These are phyloP conservation scores for Heterobasidion irregulare DNA, from an alignment of 1,284 basidiomycete genomes.

Conservation along the genomic window DNA sequence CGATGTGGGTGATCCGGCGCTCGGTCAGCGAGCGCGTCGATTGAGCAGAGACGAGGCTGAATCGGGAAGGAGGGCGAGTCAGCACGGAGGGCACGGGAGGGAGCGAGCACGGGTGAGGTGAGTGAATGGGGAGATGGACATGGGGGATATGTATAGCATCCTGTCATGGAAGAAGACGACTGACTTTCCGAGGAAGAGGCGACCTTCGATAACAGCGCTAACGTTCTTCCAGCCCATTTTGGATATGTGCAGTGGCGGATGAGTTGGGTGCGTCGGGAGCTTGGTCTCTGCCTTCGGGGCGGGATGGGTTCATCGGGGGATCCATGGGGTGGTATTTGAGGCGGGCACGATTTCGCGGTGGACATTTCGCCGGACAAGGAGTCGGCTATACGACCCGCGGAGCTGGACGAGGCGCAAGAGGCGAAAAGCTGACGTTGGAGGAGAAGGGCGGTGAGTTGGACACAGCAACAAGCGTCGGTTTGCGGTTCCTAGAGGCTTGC, in stretches of 20 bases:
- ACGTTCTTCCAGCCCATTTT: conserved; percentile 63
- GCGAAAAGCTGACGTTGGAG: background rate
- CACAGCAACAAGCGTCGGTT: background rate
- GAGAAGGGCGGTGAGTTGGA: background rate
- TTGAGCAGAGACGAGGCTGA: conserved; percentile 62
- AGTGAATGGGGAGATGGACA: conserved; percentile 16
- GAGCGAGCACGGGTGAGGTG: conserved; percentile 11
- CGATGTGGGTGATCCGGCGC: conserved; percentile 66
- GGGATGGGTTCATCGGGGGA: background rate
- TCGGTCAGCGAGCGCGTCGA: conserved; percentile 69
- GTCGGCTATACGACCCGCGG: background rate
- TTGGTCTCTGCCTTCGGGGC: background rate
- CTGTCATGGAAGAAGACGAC: conserved; percentile 19
- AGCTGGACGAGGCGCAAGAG: background rate
- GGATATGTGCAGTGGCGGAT: conserved; percentile 5
- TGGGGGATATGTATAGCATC: background rate
- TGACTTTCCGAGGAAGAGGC: conserved; percentile 71
- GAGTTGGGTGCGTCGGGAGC: background rate
- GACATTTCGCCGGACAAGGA: no score
- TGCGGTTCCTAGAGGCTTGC: background rate
- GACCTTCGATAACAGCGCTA: conserved; percentile 58
- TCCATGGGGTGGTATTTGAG: background rate
- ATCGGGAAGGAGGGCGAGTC: conserved; percentile 11
- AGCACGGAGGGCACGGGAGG: background rate
- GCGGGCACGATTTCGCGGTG: background rate